Evolutionary conservation across 2,329 filamentous ascomycete genomes (phyloP), one percentile per base, ranked within the genome.

Genomic region (Claviceps maximensis): DNA sequence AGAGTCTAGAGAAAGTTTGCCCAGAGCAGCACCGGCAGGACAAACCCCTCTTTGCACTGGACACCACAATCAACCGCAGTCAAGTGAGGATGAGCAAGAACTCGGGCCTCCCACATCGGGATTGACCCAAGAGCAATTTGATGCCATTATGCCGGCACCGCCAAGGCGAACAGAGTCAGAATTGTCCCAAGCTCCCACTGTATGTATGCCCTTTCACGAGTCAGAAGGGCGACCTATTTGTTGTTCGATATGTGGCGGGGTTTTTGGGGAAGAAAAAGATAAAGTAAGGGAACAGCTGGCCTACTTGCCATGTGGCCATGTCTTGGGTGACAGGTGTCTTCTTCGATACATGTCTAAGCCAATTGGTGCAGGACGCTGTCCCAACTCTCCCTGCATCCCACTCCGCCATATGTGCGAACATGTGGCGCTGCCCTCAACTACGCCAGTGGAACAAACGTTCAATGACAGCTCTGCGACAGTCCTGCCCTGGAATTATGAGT

Each of bases 241-340:
- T 15, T 58, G 56, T 31, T 53, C 36, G 27, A 45, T 58, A 7
- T 58, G 56, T 38, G 55, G 52, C 45, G 31, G 46, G 17, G n/a
- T 31, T 7, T 31, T 57, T 38, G 54, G 52, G 1, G 23, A 15
- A 4, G 51, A 49, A 15, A 15, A 23, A 25, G 9, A 2, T 10
- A 41, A 47, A 13, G 31, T 6, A 19, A 41, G 33, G 10, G 63
- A 65, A 44, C 25, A 17, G 10, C 51, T 49, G 21, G 54, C 52
- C 2, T 62, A 58, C 46, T 57, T 65, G 17, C 60, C 60, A 6
- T 65, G 63, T 45, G 62, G 63, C 13, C 62, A 65, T 49, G 19
- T 17, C 15, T 62, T 62, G 48, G 62, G 61, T 9, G 54, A 59
- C 23, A 8, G 44, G 4, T 65, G 63, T 25, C 48, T 63, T 23